A percentile compares a stretch with the other conserved stretches of the same genome.
Evolutionary conservation across 1,139 yeast genomes (phyloP).

Genomic region (Lodderomyces beijingensis): DNA sequence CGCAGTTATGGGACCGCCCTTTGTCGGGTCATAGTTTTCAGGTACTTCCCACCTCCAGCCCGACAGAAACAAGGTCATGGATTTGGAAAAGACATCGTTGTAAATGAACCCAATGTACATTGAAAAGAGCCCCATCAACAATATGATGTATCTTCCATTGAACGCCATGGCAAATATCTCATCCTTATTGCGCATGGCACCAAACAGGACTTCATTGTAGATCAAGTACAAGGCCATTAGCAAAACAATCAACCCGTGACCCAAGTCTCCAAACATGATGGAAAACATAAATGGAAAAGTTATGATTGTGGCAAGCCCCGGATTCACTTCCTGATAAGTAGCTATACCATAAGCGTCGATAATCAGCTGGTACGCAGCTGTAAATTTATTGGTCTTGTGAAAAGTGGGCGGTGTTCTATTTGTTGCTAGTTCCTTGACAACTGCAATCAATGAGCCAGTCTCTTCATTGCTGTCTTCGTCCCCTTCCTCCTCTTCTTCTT

Average conservation of each 20-base stretch:
- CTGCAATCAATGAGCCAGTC: conserved; percentile 37
- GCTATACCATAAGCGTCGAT: conserved; percentile 96
- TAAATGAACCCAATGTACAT: conserved; percentile 91
- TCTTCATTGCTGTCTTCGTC: conserved; percentile 22
- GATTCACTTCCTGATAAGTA: conserved; percentile 91
- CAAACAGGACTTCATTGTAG: conserved; percentile 61
- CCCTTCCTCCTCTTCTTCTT: conserved; percentile 14
- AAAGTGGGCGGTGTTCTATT: conserved; percentile 89
- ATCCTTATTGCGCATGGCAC: conserved; percentile 66
- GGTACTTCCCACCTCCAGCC: conserved; percentile 89
- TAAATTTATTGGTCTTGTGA: conserved; percentile 88
- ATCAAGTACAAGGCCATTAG: conserved; percentile 71
- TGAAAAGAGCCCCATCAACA: conserved; percentile 89
- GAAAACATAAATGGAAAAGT: conserved; percentile 99
- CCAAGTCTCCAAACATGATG: conserved; percentile 97
- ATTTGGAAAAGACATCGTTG: conserved; percentile 87
- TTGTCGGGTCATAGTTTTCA: conserved; percentile 57
- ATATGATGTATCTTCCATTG: conserved; percentile 81
- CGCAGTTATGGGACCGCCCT: conserved; percentile 52
- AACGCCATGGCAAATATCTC: conserved; percentile 97
- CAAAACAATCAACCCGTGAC: conserved; percentile 83
- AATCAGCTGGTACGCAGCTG: conserved; percentile 85
- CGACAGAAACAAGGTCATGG: conserved; percentile 78
- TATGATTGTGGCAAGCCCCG: conserved; percentile 89
- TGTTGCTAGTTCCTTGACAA: conserved; percentile 76